Base-by-base conservation (phyloP, 2,329 filamentous ascomycete species). In the Sclerotinia borealis region DNA sequence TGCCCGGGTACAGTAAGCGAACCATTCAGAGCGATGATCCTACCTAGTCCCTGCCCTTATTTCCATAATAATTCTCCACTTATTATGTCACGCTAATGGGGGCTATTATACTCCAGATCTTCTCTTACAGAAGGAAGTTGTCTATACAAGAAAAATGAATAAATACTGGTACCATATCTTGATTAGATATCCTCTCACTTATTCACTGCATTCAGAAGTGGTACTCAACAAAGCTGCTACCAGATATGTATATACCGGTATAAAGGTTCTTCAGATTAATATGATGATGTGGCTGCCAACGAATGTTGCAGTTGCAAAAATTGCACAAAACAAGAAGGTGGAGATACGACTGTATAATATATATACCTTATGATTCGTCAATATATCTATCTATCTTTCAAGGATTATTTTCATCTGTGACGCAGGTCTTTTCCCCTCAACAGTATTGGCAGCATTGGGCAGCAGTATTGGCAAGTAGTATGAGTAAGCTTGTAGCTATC, bases 221-320 rank as follows among this genome's bases (percentile, higher is more conserved):
- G n/a, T n/a, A n/a, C n/a, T n/a, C n/a, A n/a, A n/a, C n/a, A n/a
- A n/a, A n/a, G n/a, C n/a, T n/a, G n/a, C n/a, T n/a, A n/a, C n/a
- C n/a, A n/a, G n/a, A n/a, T n/a, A n/a, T n/a, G n/a, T n/a, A n/a
- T n/a, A n/a, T n/a, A n/a, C n/a, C n/a, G n/a, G n/a, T n/a, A n/a
- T n/a, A n/a, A n/a, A n/a, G n/a, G n/a, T n/a, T n/a, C n/a, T n/a
- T n/a, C n/a, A n/a, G n/a, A n/a, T n/a, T n/a, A n/a, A n/a, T n/a
- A n/a, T n/a, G n/a, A 34, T 58, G 54, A 58, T 45, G 54, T 58
- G 54, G 54, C 54, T 58, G 54, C 54, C 54, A 58, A 34, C 52
- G n/a, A 43, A 56, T 43, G 52, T 56, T 41, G 37, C 52, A n/a
- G n/a, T n/a, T n/a, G n/a, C n/a, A n/a, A n/a, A n/a, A n/a, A n/a